Evolutionary conservation across 805 yeast genomes (phyloP).

Genomic region (Yarrowia sp.): DNA sequence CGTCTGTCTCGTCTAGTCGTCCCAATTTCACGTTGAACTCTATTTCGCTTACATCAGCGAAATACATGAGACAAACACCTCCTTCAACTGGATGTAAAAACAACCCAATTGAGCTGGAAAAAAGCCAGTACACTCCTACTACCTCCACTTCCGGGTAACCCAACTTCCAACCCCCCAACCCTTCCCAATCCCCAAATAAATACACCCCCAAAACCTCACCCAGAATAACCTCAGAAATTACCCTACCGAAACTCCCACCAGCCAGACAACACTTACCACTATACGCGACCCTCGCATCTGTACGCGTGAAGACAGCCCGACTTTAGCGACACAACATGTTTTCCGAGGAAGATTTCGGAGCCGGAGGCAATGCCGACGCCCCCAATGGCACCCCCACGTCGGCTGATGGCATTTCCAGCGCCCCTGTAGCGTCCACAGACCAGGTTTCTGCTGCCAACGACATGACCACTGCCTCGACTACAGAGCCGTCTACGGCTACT

Average conservation of each 20-base stretch:
- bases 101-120: too few relatives aligned
- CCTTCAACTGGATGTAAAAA: too few relatives aligned
- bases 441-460: neutral
- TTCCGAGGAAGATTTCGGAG: slow-evolving; percentile 18
- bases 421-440: neutral
- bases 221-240: neutral
- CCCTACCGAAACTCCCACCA: neutral
- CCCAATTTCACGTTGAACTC: slow-evolving; percentile 7
- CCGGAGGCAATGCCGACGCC: neutral
- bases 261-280: neutral
- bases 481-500: neutral
- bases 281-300: slow-evolving; percentile 14
- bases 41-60: neutral
- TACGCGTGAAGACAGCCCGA: slow-evolving; percentile 17
- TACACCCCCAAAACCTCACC: too few relatives aligned
- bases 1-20: too few relatives aligned
- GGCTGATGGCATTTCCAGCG: neutral
- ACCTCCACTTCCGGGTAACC: neutral
- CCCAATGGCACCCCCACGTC: slow-evolving; percentile 1
- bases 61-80: too few relatives aligned
- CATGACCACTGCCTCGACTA: neutral
- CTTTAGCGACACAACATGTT: neutral
- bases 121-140: neutral
- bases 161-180: neutral
- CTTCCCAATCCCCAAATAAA: neutral